Base-by-base conservation (phyloP, 768 basidiomycete genomes). In the Lactarius akahatsu region DNA sequence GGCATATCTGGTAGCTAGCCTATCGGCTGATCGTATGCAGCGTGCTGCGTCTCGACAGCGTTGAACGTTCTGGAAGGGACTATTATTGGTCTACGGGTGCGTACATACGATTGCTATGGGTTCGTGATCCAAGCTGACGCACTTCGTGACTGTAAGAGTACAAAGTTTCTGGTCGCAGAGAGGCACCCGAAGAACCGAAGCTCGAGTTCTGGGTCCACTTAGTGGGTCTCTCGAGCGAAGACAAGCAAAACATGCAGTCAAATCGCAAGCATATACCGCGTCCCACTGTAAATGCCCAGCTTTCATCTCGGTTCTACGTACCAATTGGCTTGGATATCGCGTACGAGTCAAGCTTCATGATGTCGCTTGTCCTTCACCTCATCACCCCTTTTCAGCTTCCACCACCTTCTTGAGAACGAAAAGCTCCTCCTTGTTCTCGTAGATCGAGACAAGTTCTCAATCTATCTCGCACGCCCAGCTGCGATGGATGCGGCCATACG, bases 391-490 rank as follows among this genome's bases (percentile, higher is more conserved):
- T 18, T 57, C 36, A 66, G 65, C 34, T 40, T 59, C 30, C 34
- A 43, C 1, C 65, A 62, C 11, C 38, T 66, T 7, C 60, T 66
- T 23, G 61, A 54, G 45, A 61, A 66, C 28, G 54, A 50, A 20
- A 28, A n/a, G 36, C 28, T 57, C 15, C 54, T 66, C 18, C 54
- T 66, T 8, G 11, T 66, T 15, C 43, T 62, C 18, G 38, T 41
- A 0, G 20, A 57, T 47, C 28, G 28, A 16, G 47, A 62, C 6
- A 56, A 13, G 30, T n/a, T 62, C 47, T 30, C 30, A 0, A 20
- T 66, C 2, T 62, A 62, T 9, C 55, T 66, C 20, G 55, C 61
- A 34, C 30, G 59, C 6, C 43, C 34, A 16, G 23, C 23, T 1
- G 20, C 38, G 2, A 13, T 65, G 18, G 38, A 50, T 6, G 45